phyloP scores from a whole-genome alignment of 108 stramenopile genomes.

The Conticribra weissflogii region DNA sequence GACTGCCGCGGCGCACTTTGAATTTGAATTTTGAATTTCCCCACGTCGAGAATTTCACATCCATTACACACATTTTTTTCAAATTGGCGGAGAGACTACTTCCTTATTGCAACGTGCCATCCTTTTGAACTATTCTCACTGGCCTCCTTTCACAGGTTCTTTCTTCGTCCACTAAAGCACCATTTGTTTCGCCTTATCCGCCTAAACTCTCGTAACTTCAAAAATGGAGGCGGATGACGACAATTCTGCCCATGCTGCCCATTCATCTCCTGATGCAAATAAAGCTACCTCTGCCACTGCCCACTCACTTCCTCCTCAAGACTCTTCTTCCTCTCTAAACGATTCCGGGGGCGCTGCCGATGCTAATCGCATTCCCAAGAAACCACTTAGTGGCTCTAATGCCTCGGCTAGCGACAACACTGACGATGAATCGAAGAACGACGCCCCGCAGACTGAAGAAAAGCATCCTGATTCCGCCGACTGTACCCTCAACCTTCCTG shows the following conservation, averaged over 20 bases:
- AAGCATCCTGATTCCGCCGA: background rate
- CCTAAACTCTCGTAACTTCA: background rate
- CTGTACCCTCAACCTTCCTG: conserved; percentile 16
- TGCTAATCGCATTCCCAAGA: background rate
- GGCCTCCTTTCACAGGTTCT: background rate
- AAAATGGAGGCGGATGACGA: background rate
- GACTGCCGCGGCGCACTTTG: no score
- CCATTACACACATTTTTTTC: no score
- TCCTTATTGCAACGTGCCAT: no score
- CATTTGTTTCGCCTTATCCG: background rate
- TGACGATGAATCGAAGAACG: background rate
- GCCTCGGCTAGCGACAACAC: background rate
- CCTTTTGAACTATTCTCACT: no score
- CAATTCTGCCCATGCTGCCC: background rate
- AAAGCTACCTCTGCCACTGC: background rate
- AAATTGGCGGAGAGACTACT: no score
- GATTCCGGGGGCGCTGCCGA: background rate
- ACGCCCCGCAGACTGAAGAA: background rate
- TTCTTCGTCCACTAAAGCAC: background rate
- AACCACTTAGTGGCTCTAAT: background rate
- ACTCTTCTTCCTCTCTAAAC: background rate
- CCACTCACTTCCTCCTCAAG: background rate
- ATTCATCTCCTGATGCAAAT: background rate
- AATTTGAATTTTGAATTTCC: no score
- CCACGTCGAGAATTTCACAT: no score